Base-by-base conservation (phyloP, 1,139 yeast species). In the Waltiozyma sp. region DNA sequence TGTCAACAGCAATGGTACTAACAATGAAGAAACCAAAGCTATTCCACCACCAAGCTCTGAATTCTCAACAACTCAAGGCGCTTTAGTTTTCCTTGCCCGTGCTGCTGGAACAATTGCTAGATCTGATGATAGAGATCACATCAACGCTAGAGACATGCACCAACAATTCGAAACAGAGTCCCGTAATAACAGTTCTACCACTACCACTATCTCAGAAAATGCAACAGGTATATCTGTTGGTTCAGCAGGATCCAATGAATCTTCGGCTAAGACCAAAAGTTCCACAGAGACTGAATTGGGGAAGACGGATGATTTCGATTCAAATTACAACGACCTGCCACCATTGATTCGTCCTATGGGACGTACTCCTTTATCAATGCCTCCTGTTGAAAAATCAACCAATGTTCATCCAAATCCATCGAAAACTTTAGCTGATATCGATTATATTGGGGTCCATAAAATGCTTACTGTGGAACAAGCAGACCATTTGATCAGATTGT, bases 31-130 rank as follows among this genome's bases (percentile, higher is more conserved):
- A 3, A 31, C 38, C 5, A 31, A 40, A 5, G 36, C 45, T 2
- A 39, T 47, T 7, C 56, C 52, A 11, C 52, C 51, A 15, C 50
- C 51, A 24, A 40, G 57, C 13, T 47, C 58, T 2, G 65, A 62
- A 38, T 49, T 65, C 23, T 53, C 62, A 0, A 63, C 81, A 7
- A 75, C 80, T 54, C 83, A 76, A 54, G 81, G 80, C 13, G 85
- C 89, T 0, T 64, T 83, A 47, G 81, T 77, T 26, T 82, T 78
- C 55, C 60, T 83, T 28, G 89, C 91, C 3, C 78, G 78, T 48
- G 85, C 87, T 0, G 89, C 89, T 0, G 89, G 88, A 0, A 57
- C 65, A 5, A 77, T 80, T 24, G 84, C 88, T 4, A 69, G 73
- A 47, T 80, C 81, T 2, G 85, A 77, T 52, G 79, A 70, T 47